Evolutionary conservation across 2,329 filamentous ascomycete species (phyloP).

Genomic region (Aspergillus sp.): DNA sequence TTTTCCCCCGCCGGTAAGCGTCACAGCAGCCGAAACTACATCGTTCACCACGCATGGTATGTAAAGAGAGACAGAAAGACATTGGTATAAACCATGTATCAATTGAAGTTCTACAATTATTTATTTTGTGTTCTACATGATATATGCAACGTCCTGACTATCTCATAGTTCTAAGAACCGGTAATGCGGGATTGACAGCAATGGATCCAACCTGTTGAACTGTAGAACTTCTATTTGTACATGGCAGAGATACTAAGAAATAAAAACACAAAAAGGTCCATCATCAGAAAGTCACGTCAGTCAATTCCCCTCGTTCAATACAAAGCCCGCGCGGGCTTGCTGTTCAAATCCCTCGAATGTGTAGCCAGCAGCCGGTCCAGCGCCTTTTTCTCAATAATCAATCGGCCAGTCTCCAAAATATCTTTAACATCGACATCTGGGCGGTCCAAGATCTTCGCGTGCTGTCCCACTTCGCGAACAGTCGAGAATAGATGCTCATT

Average conservation of each 20-base stretch:
- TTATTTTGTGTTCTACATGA: too few species aligned
- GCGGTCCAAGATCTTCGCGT: conserved; percentile 63
- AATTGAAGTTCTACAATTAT: too few species aligned
- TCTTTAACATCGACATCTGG: conserved; percentile 95
- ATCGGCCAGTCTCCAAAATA: conserved; percentile 71
- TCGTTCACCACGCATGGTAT: not conserved
- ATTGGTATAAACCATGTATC: too few species aligned
- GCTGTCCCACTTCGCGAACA: conserved; percentile 56
- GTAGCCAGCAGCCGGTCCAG: conserved; percentile 65
- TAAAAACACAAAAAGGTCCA: conserved; percentile 7
- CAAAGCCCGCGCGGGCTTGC: conserved; percentile 26
- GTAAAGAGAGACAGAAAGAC: not conserved
- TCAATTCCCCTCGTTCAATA: conserved; percentile 15
- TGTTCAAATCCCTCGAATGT: conserved; percentile 48
- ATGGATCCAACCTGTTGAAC: too few species aligned
- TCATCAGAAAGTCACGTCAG: conserved; percentile 2
- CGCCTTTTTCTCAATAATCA: conserved; percentile 79
- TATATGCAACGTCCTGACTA: too few species aligned
- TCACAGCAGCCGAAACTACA: conserved; percentile 1
- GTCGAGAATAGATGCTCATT: conserved; percentile 60
- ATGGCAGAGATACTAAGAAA: conserved; percentile 6
- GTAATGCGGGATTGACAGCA: too few species aligned
- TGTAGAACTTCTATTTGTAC: conserved; percentile 26
- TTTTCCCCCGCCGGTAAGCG: conserved; percentile 12
- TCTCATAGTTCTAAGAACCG: too few species aligned